Evolutionary conservation across 169 alveolate genomes (phyloP), one percentile per base, ranked within the genome.

Genomic region (Plasmodium ovale): DNA sequence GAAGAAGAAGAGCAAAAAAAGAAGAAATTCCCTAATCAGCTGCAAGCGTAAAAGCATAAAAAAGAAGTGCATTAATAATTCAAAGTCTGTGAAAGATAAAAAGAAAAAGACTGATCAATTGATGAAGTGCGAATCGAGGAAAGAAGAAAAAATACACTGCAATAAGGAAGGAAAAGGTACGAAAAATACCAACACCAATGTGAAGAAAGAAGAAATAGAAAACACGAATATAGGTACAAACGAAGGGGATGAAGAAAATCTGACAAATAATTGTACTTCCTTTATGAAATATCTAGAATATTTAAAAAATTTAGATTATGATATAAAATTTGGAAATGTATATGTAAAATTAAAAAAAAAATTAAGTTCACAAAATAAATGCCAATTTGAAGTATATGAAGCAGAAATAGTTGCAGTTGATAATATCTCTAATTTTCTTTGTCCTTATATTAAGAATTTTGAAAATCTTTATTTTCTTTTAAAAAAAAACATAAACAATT

Each of bases 341-440:
- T 77, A 62, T 25, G 53, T 77, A 42, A 77, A 62, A 53, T 77
- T 77, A 77, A 67, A 51, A 62, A 77, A 77, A 49, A 77, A 77
- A 59, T 37, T 77, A 39, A 77, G 88, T 62, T 77, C 74, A n/a
- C 88, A 77, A 77, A 77, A 77, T 23, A 77, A 77, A 64, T 77
- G 88, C 51, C 88, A 77, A 77, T 77, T 77, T 59, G 88, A 77
- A 60, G 74, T 77, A 67, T 77, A 77, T 51, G 88, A 77, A 77
- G 88, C 79, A 2, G 88, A 77, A 67, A 53, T 77, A 39, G 88
- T 77, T 16, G 88, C 88, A 6, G 33, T 77, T 12, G 88, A 77
- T 35, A 77, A 59, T 77, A 60, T 77, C 23, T 60, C 53, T 67
- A 77, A 49, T 54, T 29, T 77, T 12, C 49, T 77, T 53, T 62